phyloP scores from a whole-genome alignment of 2,329 filamentous ascomycete species.

The Stagonosporopsis tanaceti region DNA sequence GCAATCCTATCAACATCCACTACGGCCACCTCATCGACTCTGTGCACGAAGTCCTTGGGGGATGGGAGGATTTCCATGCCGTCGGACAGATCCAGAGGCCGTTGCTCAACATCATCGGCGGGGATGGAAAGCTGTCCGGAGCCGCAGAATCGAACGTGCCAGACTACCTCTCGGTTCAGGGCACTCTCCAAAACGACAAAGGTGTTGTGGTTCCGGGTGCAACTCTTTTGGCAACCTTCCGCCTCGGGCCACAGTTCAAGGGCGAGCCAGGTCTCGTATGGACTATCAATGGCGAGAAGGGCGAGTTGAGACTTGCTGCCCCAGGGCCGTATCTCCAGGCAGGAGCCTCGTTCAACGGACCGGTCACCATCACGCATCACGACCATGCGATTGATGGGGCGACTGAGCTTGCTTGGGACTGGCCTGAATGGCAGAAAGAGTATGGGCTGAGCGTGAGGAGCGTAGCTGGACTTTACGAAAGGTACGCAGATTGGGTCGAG shows the following conservation, averaged over 20 bases:
- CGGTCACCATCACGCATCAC: slow-evolving; percentile 37
- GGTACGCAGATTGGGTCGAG: slow-evolving; percentile 37
- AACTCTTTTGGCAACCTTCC: slow-evolving; percentile 20
- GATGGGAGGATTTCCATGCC: slow-evolving; percentile 22
- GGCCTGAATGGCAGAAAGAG: slow-evolving; percentile 50
- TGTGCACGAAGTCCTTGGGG: slow-evolving; percentile 30
- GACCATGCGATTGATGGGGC: slow-evolving; percentile 37
- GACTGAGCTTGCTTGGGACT: slow-evolving; percentile 50
- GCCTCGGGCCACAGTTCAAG: slow-evolving; percentile 26
- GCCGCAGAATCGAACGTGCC: slow-evolving; percentile 52
- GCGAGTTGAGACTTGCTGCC: slow-evolving; percentile 23
- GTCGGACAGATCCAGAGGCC: slow-evolving; percentile 32
- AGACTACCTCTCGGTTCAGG: slow-evolving; percentile 55
- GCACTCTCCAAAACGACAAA: slow-evolving; percentile 24
- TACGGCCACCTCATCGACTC: slow-evolving; percentile 32
- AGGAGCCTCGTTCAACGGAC: slow-evolving; percentile 20
- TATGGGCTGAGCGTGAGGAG: slow-evolving; percentile 28
- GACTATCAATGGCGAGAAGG: slow-evolving; percentile 29
- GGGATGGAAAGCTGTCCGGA: slow-evolving; percentile 7
- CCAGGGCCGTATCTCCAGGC: slow-evolving; percentile 57
- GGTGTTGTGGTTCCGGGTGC: slow-evolving; percentile 19
- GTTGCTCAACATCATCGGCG: slow-evolving; percentile 14
- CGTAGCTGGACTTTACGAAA: slow-evolving; percentile 41
- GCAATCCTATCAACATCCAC: slow-evolving; percentile 29
- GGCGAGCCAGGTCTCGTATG: slow-evolving; percentile 22